Conservation (phyloP, 2,329 filamentous ascomycete genomes). For the Aspergillus caelatus region DNA sequence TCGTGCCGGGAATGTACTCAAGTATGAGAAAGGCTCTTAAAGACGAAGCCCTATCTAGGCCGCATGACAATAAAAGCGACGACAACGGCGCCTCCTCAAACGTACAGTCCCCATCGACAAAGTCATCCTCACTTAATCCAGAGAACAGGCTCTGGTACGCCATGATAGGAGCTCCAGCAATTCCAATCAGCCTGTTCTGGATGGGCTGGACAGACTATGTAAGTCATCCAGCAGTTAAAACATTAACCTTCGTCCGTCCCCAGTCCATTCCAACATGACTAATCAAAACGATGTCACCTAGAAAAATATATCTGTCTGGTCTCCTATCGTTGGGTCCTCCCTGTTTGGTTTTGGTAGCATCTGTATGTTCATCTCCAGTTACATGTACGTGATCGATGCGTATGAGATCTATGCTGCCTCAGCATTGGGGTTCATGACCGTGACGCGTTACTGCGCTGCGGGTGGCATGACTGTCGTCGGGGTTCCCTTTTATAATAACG, state of each 20-base stretch:
- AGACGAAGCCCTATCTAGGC: background rate
- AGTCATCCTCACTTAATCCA: constrained; percentile 28
- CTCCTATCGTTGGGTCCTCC: constrained; percentile 51
- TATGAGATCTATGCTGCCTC: constrained; percentile 56
- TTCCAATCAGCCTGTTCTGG: constrained; percentile 61
- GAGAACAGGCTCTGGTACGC: constrained; percentile 59
- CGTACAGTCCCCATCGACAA: too few relatives aligned
- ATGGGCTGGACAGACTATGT: constrained; percentile 56
- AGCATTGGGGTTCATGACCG: constrained; percentile 46
- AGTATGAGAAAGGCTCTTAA: constrained; percentile 28
- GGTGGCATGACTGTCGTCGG: too few relatives aligned
- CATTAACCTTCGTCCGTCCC: too few relatives aligned
- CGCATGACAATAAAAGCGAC: too few relatives aligned
- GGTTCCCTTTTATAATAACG: too few relatives aligned
- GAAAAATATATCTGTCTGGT: constrained; percentile 51
- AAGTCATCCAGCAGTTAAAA: constrained; percentile 3
- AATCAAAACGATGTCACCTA: constrained; percentile 7
- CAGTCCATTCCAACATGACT: background rate
- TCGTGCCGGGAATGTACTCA: constrained; percentile 51
- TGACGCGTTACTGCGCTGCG: constrained; percentile 38
- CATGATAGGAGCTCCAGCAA: constrained; percentile 54
- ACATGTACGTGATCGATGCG: constrained; percentile 60
- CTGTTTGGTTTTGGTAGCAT: constrained; percentile 56
- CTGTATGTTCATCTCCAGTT: constrained; percentile 52
- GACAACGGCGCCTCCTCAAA: too few relatives aligned